Conservation (phyloP, 306 rosid species). For the Castanea sativa region DNA sequence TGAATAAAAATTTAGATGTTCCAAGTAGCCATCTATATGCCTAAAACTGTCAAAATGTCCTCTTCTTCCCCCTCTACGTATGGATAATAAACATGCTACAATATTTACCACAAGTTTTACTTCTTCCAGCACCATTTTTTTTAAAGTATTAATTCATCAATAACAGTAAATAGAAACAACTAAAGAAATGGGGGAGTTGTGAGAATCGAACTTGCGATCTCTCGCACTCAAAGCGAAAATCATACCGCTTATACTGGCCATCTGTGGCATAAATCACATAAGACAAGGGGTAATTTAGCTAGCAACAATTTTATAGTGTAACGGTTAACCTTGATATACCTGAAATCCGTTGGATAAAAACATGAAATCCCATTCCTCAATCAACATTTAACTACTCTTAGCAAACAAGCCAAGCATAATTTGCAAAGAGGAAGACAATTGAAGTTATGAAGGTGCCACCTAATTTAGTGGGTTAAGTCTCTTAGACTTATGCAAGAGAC, state of each 20-base stretch:
- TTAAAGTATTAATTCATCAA: no score
- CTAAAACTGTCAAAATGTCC: constrained; percentile 10
- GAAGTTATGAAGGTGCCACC: background rate
- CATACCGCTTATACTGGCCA: constrained; percentile 1
- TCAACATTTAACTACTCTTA: background rate
- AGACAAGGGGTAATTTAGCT: background rate
- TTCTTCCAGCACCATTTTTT: background rate
- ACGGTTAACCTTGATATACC: background rate
- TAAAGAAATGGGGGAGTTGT: no score
- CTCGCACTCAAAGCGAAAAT: no score
- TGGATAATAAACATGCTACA: constrained; percentile 3
- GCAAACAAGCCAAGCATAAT: background rate
- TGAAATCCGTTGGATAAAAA: background rate
- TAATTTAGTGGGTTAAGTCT: background rate
- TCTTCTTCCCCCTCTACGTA: background rate
- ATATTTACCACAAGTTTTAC: constrained; percentile 7
- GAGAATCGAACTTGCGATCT: no score
- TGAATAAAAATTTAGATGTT: background rate
- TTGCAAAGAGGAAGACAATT: background rate
- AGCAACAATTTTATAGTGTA: background rate
- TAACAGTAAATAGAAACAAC: no score
- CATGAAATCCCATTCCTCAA: background rate
- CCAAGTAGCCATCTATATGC: constrained; percentile 18
- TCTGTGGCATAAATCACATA: constrained; percentile 9
- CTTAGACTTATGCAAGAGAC: background rate